Evolutionary conservation across 2,329 filamentous ascomycete species (phyloP), one percentile per base, ranked within the genome.

Genomic region (Botrytis cinerea): DNA sequence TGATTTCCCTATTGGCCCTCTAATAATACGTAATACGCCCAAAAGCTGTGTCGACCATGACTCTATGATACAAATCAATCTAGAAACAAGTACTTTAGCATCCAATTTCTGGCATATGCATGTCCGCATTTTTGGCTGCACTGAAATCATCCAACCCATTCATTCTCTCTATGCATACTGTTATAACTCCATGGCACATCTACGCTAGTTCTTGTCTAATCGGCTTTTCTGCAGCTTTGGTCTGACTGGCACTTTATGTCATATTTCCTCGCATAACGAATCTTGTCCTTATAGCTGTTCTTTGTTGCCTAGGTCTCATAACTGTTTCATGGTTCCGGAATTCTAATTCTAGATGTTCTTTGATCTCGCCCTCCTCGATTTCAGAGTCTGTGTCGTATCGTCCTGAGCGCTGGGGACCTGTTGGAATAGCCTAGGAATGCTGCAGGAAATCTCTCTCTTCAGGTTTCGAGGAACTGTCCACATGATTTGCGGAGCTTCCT

Each of bases 281-380:
- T 25, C 22, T 25, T 38, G 25, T 20, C 25, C 48, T 54, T n/a
- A 14, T 54, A 16, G 25, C 12, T 12, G 25, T 25, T 25, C 22
- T 48, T 25, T 48, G 46, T 25, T 48, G 46, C 10, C 46, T 10
- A 16, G 12, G 5, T 57, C 51, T 57, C 14, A 18, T 18, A 57
- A 8, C n/a, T 18, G 14, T n/a, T 16, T 57, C 7, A 32, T 9
- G 9, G 18, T 32, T 32, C 51, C n/a, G n/a, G 4, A 28, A 28
- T 8, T 9, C 28, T 1, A 4, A 6, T 57, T 28, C 16, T 18
- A 14, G n/a, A 18, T 28, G 1, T 0, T 57, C n/a, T 7, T 18
- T 6, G 28, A 18, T 57, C 4, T 57, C n/a, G 28, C n/a, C n/a
- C 51, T 57, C 7, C 51, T 57, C 3, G 0, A 32, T 2, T 57